Conservation (phyloP, 208 protist genomes). For the Trypanosoma cruzi region DNA sequence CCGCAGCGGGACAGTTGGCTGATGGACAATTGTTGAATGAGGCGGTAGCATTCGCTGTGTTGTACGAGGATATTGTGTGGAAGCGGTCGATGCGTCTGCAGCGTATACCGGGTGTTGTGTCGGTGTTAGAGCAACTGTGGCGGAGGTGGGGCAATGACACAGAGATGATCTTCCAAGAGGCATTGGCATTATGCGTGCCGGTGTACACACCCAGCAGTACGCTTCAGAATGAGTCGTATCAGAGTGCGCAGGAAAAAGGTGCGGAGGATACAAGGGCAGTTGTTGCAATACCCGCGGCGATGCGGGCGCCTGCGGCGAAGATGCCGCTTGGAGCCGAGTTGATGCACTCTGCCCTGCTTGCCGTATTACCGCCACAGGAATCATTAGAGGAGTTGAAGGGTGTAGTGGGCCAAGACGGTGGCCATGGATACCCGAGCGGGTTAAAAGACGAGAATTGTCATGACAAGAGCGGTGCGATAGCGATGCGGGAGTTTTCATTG, state of each 20-base stretch:
- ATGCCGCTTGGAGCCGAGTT: constrained; percentile 34
- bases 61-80: constrained; percentile 63
- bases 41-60: constrained; percentile 50
- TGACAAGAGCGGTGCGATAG: constrained; percentile 2
- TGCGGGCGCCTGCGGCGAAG: constrained; percentile 36
- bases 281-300: constrained; percentile 23
- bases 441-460: neutral
- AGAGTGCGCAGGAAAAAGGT: neutral
- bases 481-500: neutral
- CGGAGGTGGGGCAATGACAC: neutral
- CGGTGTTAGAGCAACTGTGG: constrained; percentile 16
- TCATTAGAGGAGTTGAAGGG: constrained; percentile 49
- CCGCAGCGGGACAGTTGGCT: constrained; percentile 36
- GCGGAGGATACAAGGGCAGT: constrained; percentile 11
- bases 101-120: constrained; percentile 38
- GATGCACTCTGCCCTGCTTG: constrained; percentile 40
- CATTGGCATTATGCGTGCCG: constrained; percentile 18
- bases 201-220: constrained; percentile 1
- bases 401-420: neutral
- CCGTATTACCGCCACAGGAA: constrained; percentile 41
- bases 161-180: constrained; percentile 1
- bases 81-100: constrained; percentile 41
- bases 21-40: constrained; percentile 41
- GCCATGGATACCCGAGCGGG: neutral
- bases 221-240: constrained; percentile 5